A percentile compares a stretch with the other conserved stretches of the same genome.
Conservation (phyloP, 2,329 filamentous ascomycete genomes). For the Hypomyces perniciosus region DNA sequence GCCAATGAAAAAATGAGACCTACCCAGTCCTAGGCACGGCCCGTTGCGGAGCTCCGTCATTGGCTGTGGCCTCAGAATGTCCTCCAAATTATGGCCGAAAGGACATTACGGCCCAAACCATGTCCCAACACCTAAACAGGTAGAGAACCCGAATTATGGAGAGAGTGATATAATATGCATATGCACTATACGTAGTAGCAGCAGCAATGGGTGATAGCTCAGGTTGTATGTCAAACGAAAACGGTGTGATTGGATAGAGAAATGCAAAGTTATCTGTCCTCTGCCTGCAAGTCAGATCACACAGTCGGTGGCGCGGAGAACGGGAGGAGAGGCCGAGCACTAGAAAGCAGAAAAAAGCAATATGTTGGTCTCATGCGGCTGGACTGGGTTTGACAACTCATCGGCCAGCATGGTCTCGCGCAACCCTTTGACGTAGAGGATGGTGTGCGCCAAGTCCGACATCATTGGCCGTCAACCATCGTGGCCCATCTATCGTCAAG, state of each 20-base stretch:
- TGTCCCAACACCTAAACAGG: too few species aligned
- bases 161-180: too few species aligned
- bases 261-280: too few species aligned
- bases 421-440: neutral
- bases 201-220: too few species aligned
- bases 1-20: neutral
- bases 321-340: neutral
- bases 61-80: neutral
- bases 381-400: neutral
- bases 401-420: neutral
- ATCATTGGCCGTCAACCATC: neutral
- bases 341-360: neutral
- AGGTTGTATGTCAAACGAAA: too few species aligned
- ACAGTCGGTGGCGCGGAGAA: too few species aligned
- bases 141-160: too few species aligned
- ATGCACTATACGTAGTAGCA: too few species aligned
- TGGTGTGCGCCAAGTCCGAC: neutral
- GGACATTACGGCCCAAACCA: too few species aligned
- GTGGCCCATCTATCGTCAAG: slow-evolving; percentile 1
- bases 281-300: too few species aligned
- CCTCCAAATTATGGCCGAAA: neutral
- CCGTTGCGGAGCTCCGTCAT: slow-evolving; percentile 10
- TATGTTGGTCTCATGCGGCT: neutral
- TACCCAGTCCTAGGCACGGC: slow-evolving; percentile 11
- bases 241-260: too few species aligned